Base-by-base conservation (phyloP, 2,329 filamentous ascomycete species). In the Aspergillus oerlinghausenensis region DNA sequence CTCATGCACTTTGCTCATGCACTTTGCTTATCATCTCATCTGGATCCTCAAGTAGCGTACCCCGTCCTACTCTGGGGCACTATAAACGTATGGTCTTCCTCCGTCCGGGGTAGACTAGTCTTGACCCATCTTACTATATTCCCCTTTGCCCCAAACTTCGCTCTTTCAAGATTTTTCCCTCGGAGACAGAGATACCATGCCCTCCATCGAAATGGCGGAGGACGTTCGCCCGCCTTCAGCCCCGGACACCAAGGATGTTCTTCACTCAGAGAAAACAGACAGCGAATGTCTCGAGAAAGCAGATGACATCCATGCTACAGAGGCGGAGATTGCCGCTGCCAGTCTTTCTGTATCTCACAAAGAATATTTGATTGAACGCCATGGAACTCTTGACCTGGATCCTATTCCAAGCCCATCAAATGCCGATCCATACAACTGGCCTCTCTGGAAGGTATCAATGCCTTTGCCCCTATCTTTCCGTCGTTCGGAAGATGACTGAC, bases 351-450 rank as follows among this genome's bases (percentile, higher is more conserved):
- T 64, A 21, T 63, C 63, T 43, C 70, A 73, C 56, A 65, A 63
- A n/a, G 74, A 82, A 40, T 84, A 82, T 66, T 72, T 84, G 25
- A 67, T 84, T 14, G 63, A 77, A 51, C 76, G 77, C 55, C 82
- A 84, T 75, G 82, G 82, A 54, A 84, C 80, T 3, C 63, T 83
- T 50, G 77, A 82, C n/a, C 76, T 84, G 10, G 79, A 83, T 56
- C 82, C 82, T 2, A 68, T 84, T 25, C 82, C 82, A 5, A 75
- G 75, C 14, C 75, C 77, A 64, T 74, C 75, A 45, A 75, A 78
- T 49, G 79, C 78, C 3, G 82, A 84, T 63, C 82, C 82, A 7
- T 83, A 81, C 65, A 84, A 84, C 59, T 84, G 81, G 81, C 77
- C 80, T 7, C 67, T 68, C 49, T 80, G 79, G 77, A 83, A 82